These are phyloP conservation scores for Zygoascus hellenicus DNA, from an alignment of 1,139 yeast genomes.

Conservation along the genomic window DNA sequence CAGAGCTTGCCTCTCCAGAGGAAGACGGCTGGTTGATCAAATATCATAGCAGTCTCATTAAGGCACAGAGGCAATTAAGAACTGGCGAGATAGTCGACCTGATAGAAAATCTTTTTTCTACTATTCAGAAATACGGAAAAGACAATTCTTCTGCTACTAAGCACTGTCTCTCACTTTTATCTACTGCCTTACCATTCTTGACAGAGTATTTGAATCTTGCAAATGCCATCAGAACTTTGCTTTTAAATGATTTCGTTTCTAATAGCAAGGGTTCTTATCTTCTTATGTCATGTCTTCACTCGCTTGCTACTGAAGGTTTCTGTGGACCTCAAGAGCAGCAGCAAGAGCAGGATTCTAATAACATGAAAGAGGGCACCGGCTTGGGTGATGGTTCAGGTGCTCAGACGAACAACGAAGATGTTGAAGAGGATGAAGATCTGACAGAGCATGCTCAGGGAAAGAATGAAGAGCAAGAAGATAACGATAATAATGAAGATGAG, in stretches of 20 bases:
- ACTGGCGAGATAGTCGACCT: slow-evolving; percentile 28
- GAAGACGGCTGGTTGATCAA: slow-evolving; percentile 60
- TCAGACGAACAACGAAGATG: slow-evolving; percentile 71
- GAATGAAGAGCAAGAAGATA: slow-evolving; percentile 65
- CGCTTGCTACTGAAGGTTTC: slow-evolving; percentile 78
- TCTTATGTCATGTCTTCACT: slow-evolving; percentile 50
- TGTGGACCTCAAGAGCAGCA: slow-evolving; percentile 77
- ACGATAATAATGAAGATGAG: slow-evolving; percentile 53
- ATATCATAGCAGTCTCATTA: slow-evolving; percentile 37
- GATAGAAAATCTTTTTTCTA: slow-evolving; percentile 29
- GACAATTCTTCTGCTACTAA: slow-evolving; percentile 34
- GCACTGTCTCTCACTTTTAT: slow-evolving; percentile 24
- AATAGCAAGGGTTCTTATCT: slow-evolving; percentile 58
- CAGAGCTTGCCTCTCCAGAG: slow-evolving; percentile 38
- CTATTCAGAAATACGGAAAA: slow-evolving; percentile 11
- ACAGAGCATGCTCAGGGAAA: slow-evolving; percentile 83
- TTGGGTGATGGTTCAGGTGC: slow-evolving; percentile 96
- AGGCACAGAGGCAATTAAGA: slow-evolving; percentile 26
- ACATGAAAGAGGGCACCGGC: slow-evolving; percentile 72
- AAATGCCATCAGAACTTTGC: slow-evolving; percentile 17
- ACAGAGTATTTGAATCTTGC: slow-evolving; percentile 27
- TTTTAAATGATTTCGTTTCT: slow-evolving; percentile 26
- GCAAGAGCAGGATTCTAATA: slow-evolving; percentile 50
- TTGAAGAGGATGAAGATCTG: slow-evolving; percentile 88
- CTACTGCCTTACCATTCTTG: slow-evolving; percentile 35